Evolutionary conservation across 2,329 filamentous ascomycete genomes (phyloP), one percentile per base, ranked within the genome.

Genomic region (Xylaria polymorpha): DNA sequence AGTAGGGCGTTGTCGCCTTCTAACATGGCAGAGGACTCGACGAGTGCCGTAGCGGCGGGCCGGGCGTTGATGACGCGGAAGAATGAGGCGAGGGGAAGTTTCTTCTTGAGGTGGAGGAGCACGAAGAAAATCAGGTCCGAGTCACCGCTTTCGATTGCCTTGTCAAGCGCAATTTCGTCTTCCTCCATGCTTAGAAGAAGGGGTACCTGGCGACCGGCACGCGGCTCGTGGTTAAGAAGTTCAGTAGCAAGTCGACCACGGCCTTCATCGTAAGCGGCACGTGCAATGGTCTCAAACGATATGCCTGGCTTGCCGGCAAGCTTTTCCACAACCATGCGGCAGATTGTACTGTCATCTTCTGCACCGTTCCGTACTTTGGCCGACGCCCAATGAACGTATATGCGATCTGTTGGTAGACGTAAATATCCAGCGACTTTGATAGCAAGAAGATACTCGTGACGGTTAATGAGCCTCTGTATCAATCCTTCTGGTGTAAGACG

Each of bases 331-430:
- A 99, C 93, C 61, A 94, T 85, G 39, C 89, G 88, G 80, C 94
- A 98, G 50, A 97, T 93, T 0, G 90, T 89, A 55, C 97, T 94
- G 77, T 98, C 96, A 70, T 97, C 91, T 71, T 94, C 94, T 0
- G 90, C 87, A 0, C 94, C 94, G 2, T 92, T 84, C 32, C 94
- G 92, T 4, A 98, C 95, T 79, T 98, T 99, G 77, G 96, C 91
- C 20, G 92, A 95, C 1, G 96, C 96, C 96, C 96, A 99, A 78
- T 98, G 94, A 0, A 97, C 94, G 76, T 98, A 97, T 68, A 99
- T 97, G 63, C 90, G 89, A 79, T 97, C 94, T 0, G 94, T 92
- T 0, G 95, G 91, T 3, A 99, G 86, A 68, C 91, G 92, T 2
- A 99, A 85, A 78, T 97, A 97, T 48, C 93, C 91, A 0, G 95